Percentiles rank a stretch among this genome's conserved stretches.
Conservation (phyloP, 2,329 filamentous ascomycete species). For the Paraphoma sp. region DNA sequence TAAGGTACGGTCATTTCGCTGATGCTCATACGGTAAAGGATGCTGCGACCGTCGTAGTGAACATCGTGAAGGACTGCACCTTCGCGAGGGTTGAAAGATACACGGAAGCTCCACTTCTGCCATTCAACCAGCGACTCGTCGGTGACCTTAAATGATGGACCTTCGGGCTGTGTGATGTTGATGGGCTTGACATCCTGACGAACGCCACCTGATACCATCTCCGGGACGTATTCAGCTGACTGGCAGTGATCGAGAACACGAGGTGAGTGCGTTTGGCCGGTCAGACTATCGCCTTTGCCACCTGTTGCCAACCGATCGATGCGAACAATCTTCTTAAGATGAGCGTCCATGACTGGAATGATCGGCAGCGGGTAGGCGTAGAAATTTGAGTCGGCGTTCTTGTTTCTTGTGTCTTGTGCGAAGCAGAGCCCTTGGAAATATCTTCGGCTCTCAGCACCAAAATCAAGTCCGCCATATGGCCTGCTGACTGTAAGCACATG, state of each 20-base stretch:
- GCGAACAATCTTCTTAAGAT: slow-evolving; percentile 43
- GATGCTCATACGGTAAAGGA: slow-evolving; percentile 71
- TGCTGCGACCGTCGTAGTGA: slow-evolving; percentile 68
- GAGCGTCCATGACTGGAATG: slow-evolving; percentile 46
- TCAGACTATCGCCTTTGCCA: slow-evolving; percentile 45
- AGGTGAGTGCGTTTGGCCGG: slow-evolving; percentile 47
- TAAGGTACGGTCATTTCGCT: slow-evolving; percentile 75
- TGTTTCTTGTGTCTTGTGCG: slow-evolving; percentile 54
- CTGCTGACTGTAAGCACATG: slow-evolving; percentile 18
- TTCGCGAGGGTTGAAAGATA: slow-evolving; percentile 54
- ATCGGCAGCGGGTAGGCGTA: slow-evolving; percentile 50
- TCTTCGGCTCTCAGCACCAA: slow-evolving; percentile 54
- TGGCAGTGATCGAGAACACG: slow-evolving; percentile 57
- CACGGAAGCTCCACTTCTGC: slow-evolving; percentile 55
- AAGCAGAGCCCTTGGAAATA: slow-evolving; percentile 64
- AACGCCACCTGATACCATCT: slow-evolving; percentile 47
- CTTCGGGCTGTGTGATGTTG: slow-evolving; percentile 74
- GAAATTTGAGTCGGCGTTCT: slow-evolving; percentile 53
- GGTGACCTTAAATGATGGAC: slow-evolving; percentile 68
- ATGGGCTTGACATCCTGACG: slow-evolving; percentile 67
- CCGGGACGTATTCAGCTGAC: slow-evolving; percentile 58
- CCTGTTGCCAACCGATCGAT: slow-evolving; percentile 47
- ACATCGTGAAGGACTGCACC: slow-evolving; percentile 76
- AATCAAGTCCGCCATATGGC: slow-evolving; percentile 62
- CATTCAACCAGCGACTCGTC: slow-evolving; percentile 53